Base-by-base conservation (phyloP, 73 alveolate genomes). In the Paramecium sexaurelia region DNA sequence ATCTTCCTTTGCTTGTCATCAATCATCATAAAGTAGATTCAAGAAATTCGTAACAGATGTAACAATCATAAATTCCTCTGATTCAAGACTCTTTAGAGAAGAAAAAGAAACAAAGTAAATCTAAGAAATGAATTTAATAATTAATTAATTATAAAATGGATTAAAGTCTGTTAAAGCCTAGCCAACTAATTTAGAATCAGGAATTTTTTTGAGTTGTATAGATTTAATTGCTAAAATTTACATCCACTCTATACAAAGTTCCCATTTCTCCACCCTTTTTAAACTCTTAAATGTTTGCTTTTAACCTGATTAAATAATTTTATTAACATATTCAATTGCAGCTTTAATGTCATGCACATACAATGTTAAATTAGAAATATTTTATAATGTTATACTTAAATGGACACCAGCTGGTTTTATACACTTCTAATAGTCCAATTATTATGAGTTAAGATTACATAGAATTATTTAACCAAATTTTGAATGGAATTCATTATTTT, bases 401-500 rank as follows among this genome's bases (percentile, higher is more conserved):
- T 95, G 95, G 71, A 95, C 33, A 41, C 93, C 99, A 33, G 90
- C 91, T 55, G 99, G 99, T 92, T 55, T 84, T 84, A 85, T 20
- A 92, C 57, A 91, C 78, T 88, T 75, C 85, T 71, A 8, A 92
- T 41, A 57, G 61, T 86, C 97, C 96, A 96, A 55, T 97, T 97
- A 83, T 94, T 75, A 71, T 93, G 61, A 17, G 55, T 47, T 57
- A 96, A 40, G 57, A 85, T 85, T 43, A 84, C 95, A 87, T 87
- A 82, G 39, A 96, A 85, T 83, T 91, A 97, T 73, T 95, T 87
- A 17, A 85, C 95, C 5, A 94, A 75, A 55, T 93, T 55, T 47
- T 56, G 37, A 19, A 96, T 97, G 51, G 99, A 96, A 37, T 94
- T 95, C 68, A 86, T 26, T 13, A 98, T 93, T 13, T 35, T 33